Conservation (phyloP, 1,139 yeast species). For the Blastobotrys petasosporus region DNA sequence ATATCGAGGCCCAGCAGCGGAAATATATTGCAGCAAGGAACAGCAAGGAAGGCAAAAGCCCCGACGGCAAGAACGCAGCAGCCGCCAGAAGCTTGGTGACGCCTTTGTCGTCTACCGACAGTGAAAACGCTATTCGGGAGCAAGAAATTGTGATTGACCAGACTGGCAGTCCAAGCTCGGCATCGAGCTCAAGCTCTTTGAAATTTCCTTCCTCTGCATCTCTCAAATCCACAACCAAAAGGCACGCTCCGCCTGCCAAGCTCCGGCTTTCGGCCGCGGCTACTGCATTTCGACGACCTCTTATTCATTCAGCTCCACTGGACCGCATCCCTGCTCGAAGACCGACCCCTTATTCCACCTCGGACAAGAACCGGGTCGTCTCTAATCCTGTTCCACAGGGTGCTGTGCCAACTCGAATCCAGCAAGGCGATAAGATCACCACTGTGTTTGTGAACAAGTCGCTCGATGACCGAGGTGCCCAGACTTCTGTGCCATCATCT, state of each 20-base stretch:
- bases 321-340: background rate
- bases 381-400: background rate
- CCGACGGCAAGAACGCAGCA: conserved; percentile 6
- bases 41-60: conserved; percentile 8
- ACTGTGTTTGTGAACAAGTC: conserved; percentile 3
- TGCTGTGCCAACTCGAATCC: background rate
- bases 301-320: conserved; percentile 14
- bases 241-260: conserved; percentile 12
- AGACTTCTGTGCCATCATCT: conserved; percentile 7
- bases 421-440: background rate
- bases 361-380: background rate
- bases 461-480: conserved; percentile 8
- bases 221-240: conserved; percentile 7
- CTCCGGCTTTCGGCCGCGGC: conserved; percentile 3
- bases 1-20: conserved; percentile 36
- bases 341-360: background rate
- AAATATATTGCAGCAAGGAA: conserved; percentile 28
- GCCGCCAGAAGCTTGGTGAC: background rate
- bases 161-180: too few relatives aligned
- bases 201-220: conserved; percentile 4
- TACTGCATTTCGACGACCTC: conserved; percentile 1
- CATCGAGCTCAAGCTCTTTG: background rate
- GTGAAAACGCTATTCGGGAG: too few relatives aligned
- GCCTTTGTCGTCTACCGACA: too few relatives aligned
- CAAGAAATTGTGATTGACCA: too few relatives aligned